Base-by-base conservation (phyloP, 2,329 filamentous ascomycete species). In the Davidsoniella eucalypti region DNA sequence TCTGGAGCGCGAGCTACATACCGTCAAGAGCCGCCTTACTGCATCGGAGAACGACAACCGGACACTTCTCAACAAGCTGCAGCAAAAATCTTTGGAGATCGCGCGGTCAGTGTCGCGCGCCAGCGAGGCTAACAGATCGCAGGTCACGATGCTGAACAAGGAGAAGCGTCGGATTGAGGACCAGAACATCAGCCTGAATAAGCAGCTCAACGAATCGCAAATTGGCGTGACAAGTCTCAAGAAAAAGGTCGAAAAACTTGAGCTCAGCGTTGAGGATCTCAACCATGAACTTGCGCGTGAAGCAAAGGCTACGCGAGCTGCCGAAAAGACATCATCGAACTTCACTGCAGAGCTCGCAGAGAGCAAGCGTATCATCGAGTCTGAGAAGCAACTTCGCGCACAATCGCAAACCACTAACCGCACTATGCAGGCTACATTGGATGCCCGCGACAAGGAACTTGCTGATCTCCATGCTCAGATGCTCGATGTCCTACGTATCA, bases 11-110 rank as follows among this genome's bases (percentile, higher is more conserved):
- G 92, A 98, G 61, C 73, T 96, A 5, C 82, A 86, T 18, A 95
- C 90, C 1, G 77, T 95, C 57, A 94, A 92, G 63, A 88, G 88
- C 54, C 82, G 90, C 18, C 70, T 98, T 39, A 75, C 82, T 6
- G 92, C 90, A 21, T 96, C 90, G 0, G 90, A 98, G 63, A 95
- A 96, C 58, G 90, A 96, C 65, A 96, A 96, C 59, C 82, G 87
- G 47, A 82, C 87, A 4, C 70, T 98, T n/a, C 73, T 96, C 56
- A 96, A 95, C 68, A 96, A 96, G 65, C 73, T 98, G 16, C 90
- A 96, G 60, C 90, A 96, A 60, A 96, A 96, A 69, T 92, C 93
- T 26, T 74, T 98, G 5, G 90, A 98, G 61, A 93, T 98, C 63
- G 90, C 90, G 39, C 78, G 92, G 43, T 92, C 90, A 0, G 86